Evolutionary conservation across 371 early-diverging fungal genomes (phyloP), one percentile per base, ranked within the genome.

Genomic region (Apophysomyces trapeziformis): DNA sequence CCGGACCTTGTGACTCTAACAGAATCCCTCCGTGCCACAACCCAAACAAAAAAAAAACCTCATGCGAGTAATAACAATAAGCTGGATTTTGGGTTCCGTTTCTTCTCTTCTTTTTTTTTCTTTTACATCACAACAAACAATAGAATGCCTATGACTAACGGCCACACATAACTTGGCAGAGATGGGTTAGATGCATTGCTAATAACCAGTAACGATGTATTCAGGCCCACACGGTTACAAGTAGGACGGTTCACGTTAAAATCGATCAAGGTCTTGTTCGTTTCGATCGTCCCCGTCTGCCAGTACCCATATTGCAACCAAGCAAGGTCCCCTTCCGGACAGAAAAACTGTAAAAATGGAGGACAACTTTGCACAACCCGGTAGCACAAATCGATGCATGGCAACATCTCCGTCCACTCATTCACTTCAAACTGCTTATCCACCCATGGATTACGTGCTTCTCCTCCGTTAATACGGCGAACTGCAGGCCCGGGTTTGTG

Each of bases 311-410:
- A 82, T 57, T 82, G 83, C 0, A 73, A 57, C 5, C 63, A 38
- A 5, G 77, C 83, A 47, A 87, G 68, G 64, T 87, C 85, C 50
- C 77, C 83, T 13, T 60, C 62, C 7, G 90, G 90, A 63, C 90
- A 90, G 14, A 59, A 74, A 68, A 90, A 90, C 32, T 82, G 75
- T 61, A 90, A 68, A 61, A 80, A 85, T 38, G 85, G 80, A 38
- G 90, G 90, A 68, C 90, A 90, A 50, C 88, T 86, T 72, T 87
- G 88, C 0, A 88, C 86, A 1, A 87, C 85, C 60, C 81, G 79
- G 68, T 84, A 87, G 60, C 90, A 90, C 13, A 90, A 76, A 71
- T 87, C 87, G 57, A 86, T 80, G 57, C 90, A 90, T 13, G 90
- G 90, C 50, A 87, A 61, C 11, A 87, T 61, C 60, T 89, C 89